Conservation (phyloP, 768 basidiomycete species). For the Mycena indigotica region DNA sequence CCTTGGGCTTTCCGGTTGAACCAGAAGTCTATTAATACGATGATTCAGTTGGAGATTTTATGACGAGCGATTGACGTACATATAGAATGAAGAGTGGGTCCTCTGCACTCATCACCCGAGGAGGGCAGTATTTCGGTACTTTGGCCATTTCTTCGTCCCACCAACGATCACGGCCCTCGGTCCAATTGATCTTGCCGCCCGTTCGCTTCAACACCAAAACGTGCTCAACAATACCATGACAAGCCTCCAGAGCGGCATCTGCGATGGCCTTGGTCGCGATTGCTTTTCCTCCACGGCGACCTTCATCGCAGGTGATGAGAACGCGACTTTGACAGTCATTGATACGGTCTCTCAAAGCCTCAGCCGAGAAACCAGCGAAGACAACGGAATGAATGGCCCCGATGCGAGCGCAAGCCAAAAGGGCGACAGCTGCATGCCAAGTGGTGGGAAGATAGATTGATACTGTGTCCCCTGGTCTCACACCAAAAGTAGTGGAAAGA, state of each 20-base stretch:
- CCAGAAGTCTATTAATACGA: constrained; percentile 72
- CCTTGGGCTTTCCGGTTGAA: constrained; percentile 95
- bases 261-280: constrained; percentile 95
- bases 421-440: constrained; percentile 94
- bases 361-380: constrained; percentile 95
- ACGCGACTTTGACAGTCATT: constrained; percentile 87
- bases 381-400: constrained; percentile 97
- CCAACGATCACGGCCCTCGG: constrained; percentile 86
- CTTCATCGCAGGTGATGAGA: constrained; percentile 96
- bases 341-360: constrained; percentile 90
- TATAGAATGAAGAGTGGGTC: constrained; percentile 99
- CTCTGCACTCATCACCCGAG: constrained; percentile 86
- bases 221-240: constrained; percentile 86
- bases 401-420: constrained; percentile 97
- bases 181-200: constrained; percentile 80
- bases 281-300: constrained; percentile 88
- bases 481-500: constrained; percentile 74
- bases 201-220: constrained; percentile 89
- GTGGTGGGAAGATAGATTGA: constrained; percentile 94
- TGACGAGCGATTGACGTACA: constrained; percentile 50
- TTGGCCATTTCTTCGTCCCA: constrained; percentile 92
- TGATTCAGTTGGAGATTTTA: constrained; percentile 7
- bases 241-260: constrained; percentile 84
- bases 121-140: constrained; percentile 86
- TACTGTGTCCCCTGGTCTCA: constrained; percentile 95